These are phyloP conservation scores for Straminergon stramineum DNA, from an alignment of 225 moss, liverwort and hornwort species.

Conservation along the genomic window DNA sequence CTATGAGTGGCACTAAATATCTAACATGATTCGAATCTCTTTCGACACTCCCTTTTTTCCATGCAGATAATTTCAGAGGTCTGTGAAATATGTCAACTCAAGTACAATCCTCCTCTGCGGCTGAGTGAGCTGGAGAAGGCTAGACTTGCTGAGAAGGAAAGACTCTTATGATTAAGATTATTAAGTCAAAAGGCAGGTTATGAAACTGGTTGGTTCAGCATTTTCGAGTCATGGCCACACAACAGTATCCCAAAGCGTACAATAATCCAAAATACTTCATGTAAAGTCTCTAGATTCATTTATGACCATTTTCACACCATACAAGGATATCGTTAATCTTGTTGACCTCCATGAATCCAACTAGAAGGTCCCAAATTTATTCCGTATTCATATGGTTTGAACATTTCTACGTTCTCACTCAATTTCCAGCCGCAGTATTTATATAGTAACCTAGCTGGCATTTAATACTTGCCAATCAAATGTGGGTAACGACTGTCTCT, in stretches of 20 bases:
- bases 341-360: background rate
- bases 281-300: background rate
- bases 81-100: conserved; percentile 37
- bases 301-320: background rate
- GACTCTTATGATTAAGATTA: background rate
- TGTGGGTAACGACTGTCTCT: background rate
- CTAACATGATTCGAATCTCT: background rate
- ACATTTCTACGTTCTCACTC: background rate
- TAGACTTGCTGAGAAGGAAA: conserved; percentile 25
- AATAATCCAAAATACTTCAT: background rate
- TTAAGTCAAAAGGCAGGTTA: background rate
- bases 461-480: background rate
- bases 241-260: background rate
- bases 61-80: conserved; percentile 39
- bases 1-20: background rate
- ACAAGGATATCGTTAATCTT: background rate
- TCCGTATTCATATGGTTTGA: background rate
- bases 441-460: background rate
- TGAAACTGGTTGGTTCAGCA: background rate
- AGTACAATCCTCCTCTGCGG: conserved; percentile 22
- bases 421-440: background rate
- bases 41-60: background rate
- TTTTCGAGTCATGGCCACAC: background rate
- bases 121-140: conserved; percentile 15
- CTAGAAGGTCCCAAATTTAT: background rate